Evolutionary conservation across 2,329 filamentous ascomycete species (phyloP), one percentile per base, ranked within the genome.

Genomic region (Alternaria sp.): DNA sequence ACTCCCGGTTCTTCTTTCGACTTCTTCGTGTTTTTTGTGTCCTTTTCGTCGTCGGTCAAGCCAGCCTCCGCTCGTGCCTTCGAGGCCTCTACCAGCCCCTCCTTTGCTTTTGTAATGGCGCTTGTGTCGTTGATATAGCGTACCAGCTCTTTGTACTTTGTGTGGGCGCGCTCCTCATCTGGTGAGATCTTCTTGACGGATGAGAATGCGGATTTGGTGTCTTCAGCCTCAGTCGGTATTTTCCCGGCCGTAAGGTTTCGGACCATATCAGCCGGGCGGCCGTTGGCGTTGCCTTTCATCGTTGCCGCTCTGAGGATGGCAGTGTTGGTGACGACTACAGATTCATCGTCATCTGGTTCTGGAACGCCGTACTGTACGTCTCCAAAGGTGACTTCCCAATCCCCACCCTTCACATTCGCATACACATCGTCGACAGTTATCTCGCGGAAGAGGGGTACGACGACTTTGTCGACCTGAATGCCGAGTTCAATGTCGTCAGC

Each of bases 401-500:
- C 76, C n/a, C 83, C 83, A 21, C 84, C 85, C 70, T 87, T 87
- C 51, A 86, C 71, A 68, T 86, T 86, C n/a, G 81, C 83, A 68
- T 83, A 87, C 11, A 86, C 83, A 63, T 87, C 83, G 5, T 82
- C 82, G 32, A 87, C 80, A n/a, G 83, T 80, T 32, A 87, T 84
- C 6, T 80, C 76, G 43, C 85, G 76, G 65, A 87, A 85, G 0
- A 87, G 73, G 3, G 75, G 76, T 19, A 87, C 81, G 6, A 75
- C 79, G 2, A 86, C 83, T 60, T 83, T 80, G 52, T 87, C 85
- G 3, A 79, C 81, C 61, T 83, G 82, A 49, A 87, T 82, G 0
- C 84, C 83, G 13, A 87, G 71, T 69, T 87, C 85, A 61, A 86
- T 83, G 51, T 86, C 85, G 46, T 85, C 81, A 7, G 82, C 81